These are phyloP conservation scores for Rheum nobile DNA, from an alignment of 148 eudicot species.

Conservation along the genomic window DNA sequence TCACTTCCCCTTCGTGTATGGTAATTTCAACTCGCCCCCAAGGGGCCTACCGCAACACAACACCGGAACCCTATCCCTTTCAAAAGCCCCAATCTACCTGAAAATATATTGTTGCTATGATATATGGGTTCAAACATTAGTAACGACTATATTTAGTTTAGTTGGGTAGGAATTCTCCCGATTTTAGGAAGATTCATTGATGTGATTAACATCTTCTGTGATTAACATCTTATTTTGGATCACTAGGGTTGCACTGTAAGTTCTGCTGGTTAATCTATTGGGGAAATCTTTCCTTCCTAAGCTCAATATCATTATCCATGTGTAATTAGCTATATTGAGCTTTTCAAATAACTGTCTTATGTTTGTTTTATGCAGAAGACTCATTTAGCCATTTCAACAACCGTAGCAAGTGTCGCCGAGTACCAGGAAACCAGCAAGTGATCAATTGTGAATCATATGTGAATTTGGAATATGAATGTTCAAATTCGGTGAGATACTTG, in stretches of 20 bases:
- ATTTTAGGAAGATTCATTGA: background rate
- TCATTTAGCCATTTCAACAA: constrained; percentile 11
- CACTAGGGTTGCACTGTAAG: background rate
- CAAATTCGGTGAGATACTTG: constrained; percentile 30
- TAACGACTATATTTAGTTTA: no score
- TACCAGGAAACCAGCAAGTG: constrained; percentile 26
- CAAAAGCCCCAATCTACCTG: constrained; percentile 11
- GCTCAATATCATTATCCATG: background rate
- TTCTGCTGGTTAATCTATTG: background rate
- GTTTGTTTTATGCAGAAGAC: constrained; percentile 24
- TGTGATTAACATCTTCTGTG: background rate
- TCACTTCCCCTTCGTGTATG: constrained; percentile 19
- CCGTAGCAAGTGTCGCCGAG: constrained; percentile 44
- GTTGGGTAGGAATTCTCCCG: no score
- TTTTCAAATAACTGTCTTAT: background rate
- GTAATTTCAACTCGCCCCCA: background rate
- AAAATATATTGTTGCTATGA: background rate
- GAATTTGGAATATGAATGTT: constrained; percentile 29
- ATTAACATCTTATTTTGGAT: no score
- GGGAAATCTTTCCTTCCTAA: background rate
- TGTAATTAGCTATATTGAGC: background rate
- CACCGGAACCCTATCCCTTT: constrained; percentile 23
- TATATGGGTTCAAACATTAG: background rate
- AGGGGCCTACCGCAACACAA: constrained; percentile 16
- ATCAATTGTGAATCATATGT: constrained; percentile 38